Evolutionary conservation across 2,329 filamentous ascomycete species (phyloP).

Genomic region (Diaporthe humulicola): DNA sequence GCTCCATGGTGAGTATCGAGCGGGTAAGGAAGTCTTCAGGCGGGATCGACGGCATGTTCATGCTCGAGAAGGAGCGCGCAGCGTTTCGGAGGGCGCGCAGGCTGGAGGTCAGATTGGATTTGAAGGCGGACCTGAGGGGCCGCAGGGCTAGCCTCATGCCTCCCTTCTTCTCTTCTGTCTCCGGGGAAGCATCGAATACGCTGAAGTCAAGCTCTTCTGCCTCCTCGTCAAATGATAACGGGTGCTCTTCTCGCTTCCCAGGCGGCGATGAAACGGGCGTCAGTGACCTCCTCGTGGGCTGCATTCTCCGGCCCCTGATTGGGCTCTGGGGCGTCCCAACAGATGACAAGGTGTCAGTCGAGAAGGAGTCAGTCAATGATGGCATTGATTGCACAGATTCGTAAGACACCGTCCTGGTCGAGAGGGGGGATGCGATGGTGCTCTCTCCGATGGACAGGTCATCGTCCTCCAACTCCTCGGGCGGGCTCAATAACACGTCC

Average conservation of each 20-base stretch:
- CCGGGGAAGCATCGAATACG: constrained; percentile 53
- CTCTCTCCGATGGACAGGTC: constrained; percentile 63
- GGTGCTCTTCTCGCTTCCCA: constrained; percentile 65
- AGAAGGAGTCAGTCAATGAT: constrained; percentile 68
- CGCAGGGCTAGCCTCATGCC: constrained; percentile 50
- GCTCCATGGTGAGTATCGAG: constrained; percentile 77
- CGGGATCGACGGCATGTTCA: constrained; percentile 74
- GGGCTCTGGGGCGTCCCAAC: constrained; percentile 63
- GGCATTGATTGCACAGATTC: constrained; percentile 68
- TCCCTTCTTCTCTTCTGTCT: constrained; percentile 47
- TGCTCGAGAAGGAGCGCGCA: constrained; percentile 72
- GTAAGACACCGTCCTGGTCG: constrained; percentile 68
- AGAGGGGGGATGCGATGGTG: constrained; percentile 64
- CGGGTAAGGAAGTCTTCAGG: constrained; percentile 77
- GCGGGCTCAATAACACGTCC: constrained; percentile 71
- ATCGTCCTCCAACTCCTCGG: constrained; percentile 69
- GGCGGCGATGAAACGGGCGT: constrained; percentile 70
- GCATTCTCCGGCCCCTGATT: constrained; percentile 54
- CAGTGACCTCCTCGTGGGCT: constrained; percentile 62
- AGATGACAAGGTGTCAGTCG: constrained; percentile 63
- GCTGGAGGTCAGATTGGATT: constrained; percentile 78
- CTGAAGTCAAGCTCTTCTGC: constrained; percentile 63
- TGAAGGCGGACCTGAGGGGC: constrained; percentile 71
- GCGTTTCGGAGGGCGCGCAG: constrained; percentile 74
- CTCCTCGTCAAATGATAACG: constrained; percentile 57